Evolutionary conservation across 2,329 filamentous ascomycete genomes (phyloP), one percentile per base, ranked within the genome.

Genomic region (Verticillium zaregamsianum): DNA sequence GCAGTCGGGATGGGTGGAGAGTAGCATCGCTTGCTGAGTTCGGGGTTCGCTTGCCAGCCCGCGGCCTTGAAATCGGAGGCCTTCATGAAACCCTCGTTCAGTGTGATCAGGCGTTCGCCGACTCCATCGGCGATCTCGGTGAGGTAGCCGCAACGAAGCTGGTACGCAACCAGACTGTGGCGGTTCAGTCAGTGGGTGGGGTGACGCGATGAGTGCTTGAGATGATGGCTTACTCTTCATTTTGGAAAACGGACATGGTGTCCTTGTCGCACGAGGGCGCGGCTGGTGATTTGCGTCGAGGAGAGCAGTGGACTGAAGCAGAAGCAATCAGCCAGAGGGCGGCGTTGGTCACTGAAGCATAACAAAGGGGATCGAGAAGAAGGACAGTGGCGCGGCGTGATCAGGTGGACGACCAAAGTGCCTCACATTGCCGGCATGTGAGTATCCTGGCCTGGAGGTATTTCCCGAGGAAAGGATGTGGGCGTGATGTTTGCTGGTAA

Each of bases 1-100:
- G 90, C 90, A 4, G 91, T 93, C 11, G 91, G 91, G 61, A 96
- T 96, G 1, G 91, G 91, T 23, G 91, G 92, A 3, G 91, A 95
- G 74, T 96, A 90, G 56, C 90, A 93, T 68, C 91, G 87, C 75
- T 93, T 93, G 73, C 90, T 87, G 66, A 92, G 88, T 20, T 88
- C 84, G 11, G 88, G 85, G 70, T 90, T 91, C 57, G 88, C 80
- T 54, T 86, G 85, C 91, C 91, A 95, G 66, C 91, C 92, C 64
- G 91, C 90, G 58, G 90, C 87, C 75, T 92, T 92, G 79, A 94
- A 95, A 33, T 90, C 88, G 2, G 89, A 86, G 32, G 91, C 90
- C 72, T 92, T 93, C 65, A 95, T 81, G 70, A 93, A 90, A 66
- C 83, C 83, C 70, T 92, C 88, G 74, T 94, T 91, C 64, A 96